A percentile compares a stretch with the other conserved stretches of the same genome.
Evolutionary conservation across 2,329 filamentous ascomycete genomes (phyloP).

Genomic region (Sporothrix brasiliensis): DNA sequence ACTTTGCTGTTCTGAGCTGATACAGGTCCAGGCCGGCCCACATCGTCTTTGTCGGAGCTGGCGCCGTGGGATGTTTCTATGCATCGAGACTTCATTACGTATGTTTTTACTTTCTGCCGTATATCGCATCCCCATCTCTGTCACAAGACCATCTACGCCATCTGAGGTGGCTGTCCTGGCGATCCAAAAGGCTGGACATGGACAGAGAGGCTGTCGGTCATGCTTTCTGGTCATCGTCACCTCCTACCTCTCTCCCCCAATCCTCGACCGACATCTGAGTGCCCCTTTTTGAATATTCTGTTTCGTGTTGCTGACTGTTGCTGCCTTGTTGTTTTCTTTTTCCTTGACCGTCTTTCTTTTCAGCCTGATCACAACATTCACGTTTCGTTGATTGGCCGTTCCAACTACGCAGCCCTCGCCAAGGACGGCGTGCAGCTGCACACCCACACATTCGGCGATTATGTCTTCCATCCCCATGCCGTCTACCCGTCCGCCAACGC

Average conservation of each 20-base stretch:
- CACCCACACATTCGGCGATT: conserved; percentile 69
- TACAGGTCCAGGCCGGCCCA: conserved; percentile 51
- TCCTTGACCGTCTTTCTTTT: conserved; percentile 12
- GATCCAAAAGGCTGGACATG: no score
- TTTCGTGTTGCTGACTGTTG: conserved; percentile 2
- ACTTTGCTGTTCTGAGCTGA: conserved; percentile 15
- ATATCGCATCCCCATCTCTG: no score
- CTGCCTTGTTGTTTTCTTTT: not conserved
- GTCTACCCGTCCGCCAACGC: conserved; percentile 65
- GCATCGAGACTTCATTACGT: conserved; percentile 67
- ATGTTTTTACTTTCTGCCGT: conserved; percentile 35
- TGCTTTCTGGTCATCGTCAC: not conserved
- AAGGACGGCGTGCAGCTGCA: conserved; percentile 64
- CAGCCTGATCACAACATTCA: conserved; percentile 56
- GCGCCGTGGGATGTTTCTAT: conserved; percentile 73
- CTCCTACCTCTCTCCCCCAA: not conserved
- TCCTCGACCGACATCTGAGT: not conserved
- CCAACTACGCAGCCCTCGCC: conserved; percentile 69
- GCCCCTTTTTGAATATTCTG: not conserved
- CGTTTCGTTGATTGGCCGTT: conserved; percentile 72
- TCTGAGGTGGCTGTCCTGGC: not conserved
- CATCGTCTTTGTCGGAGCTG: conserved; percentile 69
- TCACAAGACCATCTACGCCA: conserved; percentile 1
- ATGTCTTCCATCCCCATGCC: conserved; percentile 62
- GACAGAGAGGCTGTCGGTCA: not conserved